These are phyloP conservation scores for Phytophthora vignae DNA, from an alignment of 352 stramenopile genomes.

Conservation along the genomic window DNA sequence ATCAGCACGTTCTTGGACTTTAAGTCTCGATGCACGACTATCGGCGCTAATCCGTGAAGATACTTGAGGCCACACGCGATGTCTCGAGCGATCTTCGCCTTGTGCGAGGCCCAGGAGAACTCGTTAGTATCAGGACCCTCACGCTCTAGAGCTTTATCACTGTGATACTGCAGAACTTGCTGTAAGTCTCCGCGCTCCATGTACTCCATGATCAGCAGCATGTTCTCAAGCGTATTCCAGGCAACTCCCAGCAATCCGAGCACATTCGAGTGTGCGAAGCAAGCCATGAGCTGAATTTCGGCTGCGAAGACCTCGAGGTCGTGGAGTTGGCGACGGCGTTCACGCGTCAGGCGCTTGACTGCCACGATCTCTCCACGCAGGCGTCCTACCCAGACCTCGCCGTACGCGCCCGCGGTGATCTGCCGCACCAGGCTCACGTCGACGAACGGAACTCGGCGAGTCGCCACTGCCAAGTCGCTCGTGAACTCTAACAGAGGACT, in stretches of 20 bases:
- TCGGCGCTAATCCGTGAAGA: slow-evolving; percentile 8
- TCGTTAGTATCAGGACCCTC: slow-evolving; percentile 5
- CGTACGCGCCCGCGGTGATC: slow-evolving; percentile 55
- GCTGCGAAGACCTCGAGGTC: slow-evolving; percentile 44
- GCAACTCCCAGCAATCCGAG: slow-evolving; percentile 45
- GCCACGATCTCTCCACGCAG: slow-evolving; percentile 49
- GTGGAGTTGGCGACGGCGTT: slow-evolving; percentile 18
- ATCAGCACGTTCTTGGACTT: slow-evolving; percentile 27
- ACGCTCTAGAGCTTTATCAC: not conserved
- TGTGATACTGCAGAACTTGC: slow-evolving; percentile 40
- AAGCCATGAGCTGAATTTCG: slow-evolving; percentile 53
- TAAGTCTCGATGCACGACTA: slow-evolving; percentile 18
- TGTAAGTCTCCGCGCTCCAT: slow-evolving; percentile 54
- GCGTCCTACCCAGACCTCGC: slow-evolving; percentile 57
- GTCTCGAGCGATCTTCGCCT: slow-evolving; percentile 20
- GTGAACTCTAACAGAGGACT: slow-evolving; percentile 38
- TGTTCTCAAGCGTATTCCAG: slow-evolving; percentile 51
- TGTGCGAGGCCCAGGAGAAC: slow-evolving; percentile 26
- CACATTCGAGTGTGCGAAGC: slow-evolving; percentile 47
- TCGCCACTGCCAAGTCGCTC: slow-evolving; percentile 32
- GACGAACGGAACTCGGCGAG: slow-evolving; percentile 44
- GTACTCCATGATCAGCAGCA: slow-evolving; percentile 60
- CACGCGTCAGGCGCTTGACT: slow-evolving; percentile 51
- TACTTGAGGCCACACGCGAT: slow-evolving; percentile 13
- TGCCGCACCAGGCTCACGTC: slow-evolving; percentile 44